Conservation (phyloP, 805 yeast genomes). For the Lachancea quebecensis region DNA sequence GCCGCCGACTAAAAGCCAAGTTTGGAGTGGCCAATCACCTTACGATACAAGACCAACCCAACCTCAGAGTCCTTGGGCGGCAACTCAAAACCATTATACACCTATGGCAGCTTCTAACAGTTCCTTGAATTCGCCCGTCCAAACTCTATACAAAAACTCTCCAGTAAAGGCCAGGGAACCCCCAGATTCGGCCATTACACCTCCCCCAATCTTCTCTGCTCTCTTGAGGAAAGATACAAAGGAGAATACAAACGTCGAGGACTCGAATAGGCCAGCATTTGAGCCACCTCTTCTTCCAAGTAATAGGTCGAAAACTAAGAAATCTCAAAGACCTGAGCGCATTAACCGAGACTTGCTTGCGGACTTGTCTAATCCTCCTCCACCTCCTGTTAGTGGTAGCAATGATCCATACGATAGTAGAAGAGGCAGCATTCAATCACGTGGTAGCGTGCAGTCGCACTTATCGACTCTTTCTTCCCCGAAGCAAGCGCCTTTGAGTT, state of each 20-base stretch:
- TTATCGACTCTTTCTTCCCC: constrained; percentile 1
- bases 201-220: constrained; percentile 6
- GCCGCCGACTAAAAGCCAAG: neutral
- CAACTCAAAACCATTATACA: neutral
- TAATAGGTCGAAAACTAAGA: neutral
- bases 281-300: neutral
- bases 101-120: neutral
- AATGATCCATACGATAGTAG: neutral
- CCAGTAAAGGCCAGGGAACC: neutral
- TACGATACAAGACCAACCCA: neutral
- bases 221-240: constrained; percentile 2
- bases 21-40: neutral
- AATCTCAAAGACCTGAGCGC: neutral
- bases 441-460: constrained; percentile 1
- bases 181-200: constrained; percentile 1
- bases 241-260: neutral
- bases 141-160: neutral
- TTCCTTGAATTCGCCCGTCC: constrained; percentile 1
- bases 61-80: neutral
- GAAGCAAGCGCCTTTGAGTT: neutral
- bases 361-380: constrained; percentile 1
- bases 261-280: neutral
- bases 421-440: constrained; percentile 3
- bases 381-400: neutral
- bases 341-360: constrained; percentile 1